Conservation (phyloP, 2,329 filamentous ascomycete genomes). For the Fusarium zealandicum region DNA sequence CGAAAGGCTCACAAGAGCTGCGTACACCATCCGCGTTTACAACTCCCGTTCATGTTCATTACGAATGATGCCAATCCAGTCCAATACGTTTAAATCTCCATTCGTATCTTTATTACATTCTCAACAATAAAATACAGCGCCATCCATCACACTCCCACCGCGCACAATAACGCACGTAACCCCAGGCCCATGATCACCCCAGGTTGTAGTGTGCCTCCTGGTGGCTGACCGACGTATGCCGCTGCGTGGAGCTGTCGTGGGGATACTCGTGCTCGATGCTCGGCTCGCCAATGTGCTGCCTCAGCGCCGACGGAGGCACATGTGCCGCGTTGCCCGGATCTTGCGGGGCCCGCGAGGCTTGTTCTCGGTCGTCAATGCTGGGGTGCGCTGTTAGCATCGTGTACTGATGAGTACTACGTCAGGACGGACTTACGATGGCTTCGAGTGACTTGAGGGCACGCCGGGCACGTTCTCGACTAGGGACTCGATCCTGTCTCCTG, state of each 20-base stretch:
- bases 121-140: neutral
- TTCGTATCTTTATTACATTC: constrained; percentile 5
- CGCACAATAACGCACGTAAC: neutral
- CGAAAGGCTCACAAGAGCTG: no score
- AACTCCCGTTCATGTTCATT: no score
- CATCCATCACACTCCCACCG: neutral
- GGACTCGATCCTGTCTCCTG: constrained; percentile 20
- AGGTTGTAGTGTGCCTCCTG: constrained; percentile 43
- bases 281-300: constrained; percentile 38
- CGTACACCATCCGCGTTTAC: no score
- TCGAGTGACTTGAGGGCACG: constrained; percentile 4
- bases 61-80: neutral
- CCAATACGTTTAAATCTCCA: neutral
- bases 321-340: constrained; percentile 34
- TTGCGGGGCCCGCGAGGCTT: neutral
- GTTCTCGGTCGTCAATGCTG: neutral
- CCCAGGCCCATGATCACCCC: constrained; percentile 3
- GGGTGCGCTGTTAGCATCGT: no score
- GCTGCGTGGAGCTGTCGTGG: constrained; percentile 40
- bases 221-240: constrained; percentile 42
- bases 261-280: constrained; percentile 44
- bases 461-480: constrained; percentile 24
- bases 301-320: constrained; percentile 39
- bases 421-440: constrained; percentile 8
- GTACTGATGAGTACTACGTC: no score